Conservation (phyloP, 495 filamentous ascomycete genomes). For the Astrothelium macrocarpum region DNA sequence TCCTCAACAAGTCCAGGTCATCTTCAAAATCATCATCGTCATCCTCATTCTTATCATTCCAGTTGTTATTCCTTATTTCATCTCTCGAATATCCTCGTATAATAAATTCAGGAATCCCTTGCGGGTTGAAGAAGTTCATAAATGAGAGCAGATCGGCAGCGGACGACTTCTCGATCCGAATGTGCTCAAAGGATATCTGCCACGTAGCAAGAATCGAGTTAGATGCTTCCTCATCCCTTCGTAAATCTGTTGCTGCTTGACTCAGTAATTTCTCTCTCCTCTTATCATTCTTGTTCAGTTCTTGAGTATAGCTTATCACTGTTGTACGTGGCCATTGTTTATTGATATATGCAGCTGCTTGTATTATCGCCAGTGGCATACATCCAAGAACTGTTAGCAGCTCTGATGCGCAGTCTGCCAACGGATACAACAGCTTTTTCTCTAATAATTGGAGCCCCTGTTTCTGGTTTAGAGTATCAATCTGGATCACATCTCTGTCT, state of each 20-base stretch:
- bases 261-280: constrained; percentile 7
- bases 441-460: background rate
- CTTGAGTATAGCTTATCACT: constrained; percentile 9
- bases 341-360: constrained; percentile 14
- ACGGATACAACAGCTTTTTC: background rate
- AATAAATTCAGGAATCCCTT: constrained; percentile 25
- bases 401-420: background rate
- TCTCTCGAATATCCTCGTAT: constrained; percentile 7
- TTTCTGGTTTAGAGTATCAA: background rate
- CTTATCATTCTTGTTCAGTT: constrained; percentile 8
- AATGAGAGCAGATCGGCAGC: constrained; percentile 27
- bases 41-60: constrained; percentile 2
- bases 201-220: constrained; percentile 38
- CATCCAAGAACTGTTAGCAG: constrained; percentile 7
- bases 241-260: constrained; percentile 3
- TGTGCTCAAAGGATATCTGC: constrained; percentile 41
- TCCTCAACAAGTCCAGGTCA: constrained; percentile 18
- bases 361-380: constrained; percentile 15
- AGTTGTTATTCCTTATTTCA: constrained; percentile 10
- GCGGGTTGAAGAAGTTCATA: constrained; percentile 27
- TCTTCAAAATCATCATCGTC: constrained; percentile 18
- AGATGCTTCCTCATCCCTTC: constrained; percentile 6
- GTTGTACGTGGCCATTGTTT: constrained; percentile 2
- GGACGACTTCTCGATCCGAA: constrained; percentile 19
- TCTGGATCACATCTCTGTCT: background rate